Evolutionary conservation across 2,329 filamentous ascomycete species (phyloP).

Genomic region (Pyricularia pennisetigena): DNA sequence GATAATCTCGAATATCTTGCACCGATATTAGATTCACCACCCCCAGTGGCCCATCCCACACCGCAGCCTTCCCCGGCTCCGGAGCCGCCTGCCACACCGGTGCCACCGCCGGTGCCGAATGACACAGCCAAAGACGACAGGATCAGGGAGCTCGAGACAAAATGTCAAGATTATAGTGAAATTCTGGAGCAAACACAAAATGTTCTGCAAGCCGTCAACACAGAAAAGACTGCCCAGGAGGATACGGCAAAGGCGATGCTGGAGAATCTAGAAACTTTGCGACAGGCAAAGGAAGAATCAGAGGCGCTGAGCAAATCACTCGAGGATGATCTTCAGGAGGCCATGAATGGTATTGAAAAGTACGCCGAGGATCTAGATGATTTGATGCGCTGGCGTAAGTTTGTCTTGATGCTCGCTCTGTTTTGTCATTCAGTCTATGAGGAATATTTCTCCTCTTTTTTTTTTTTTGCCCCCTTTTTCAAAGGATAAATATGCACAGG

Average conservation of each 20-base stretch:
- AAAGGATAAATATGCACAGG: too few relatives aligned
- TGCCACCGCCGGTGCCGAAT: neutral
- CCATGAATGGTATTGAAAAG: conserved; percentile 3
- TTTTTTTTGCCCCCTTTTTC: too few relatives aligned
- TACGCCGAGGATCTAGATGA: conserved; percentile 6
- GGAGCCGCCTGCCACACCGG: neutral
- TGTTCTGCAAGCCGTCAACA: neutral
- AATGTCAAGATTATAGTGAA: conserved; percentile 3
- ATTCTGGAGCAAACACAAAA: conserved; percentile 2
- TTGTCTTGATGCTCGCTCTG: neutral
- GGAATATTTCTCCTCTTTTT: neutral
- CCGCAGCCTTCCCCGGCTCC: neutral
- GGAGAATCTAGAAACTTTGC: neutral
- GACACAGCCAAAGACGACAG: neutral
- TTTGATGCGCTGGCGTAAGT: conserved; percentile 4
- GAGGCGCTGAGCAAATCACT: neutral
- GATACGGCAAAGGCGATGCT: neutral
- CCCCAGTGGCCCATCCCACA: neutral
- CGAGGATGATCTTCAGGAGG: conserved; percentile 1
- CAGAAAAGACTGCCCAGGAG: conserved; percentile 1
- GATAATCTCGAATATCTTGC: neutral
- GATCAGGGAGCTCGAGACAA: conserved; percentile 4
- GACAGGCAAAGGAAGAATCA: neutral
- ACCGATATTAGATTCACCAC: neutral
- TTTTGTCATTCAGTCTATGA: neutral